Conservation (phyloP, 129 eudicot genomes). For the sunflower (Helianthus annuus) region DNA sequence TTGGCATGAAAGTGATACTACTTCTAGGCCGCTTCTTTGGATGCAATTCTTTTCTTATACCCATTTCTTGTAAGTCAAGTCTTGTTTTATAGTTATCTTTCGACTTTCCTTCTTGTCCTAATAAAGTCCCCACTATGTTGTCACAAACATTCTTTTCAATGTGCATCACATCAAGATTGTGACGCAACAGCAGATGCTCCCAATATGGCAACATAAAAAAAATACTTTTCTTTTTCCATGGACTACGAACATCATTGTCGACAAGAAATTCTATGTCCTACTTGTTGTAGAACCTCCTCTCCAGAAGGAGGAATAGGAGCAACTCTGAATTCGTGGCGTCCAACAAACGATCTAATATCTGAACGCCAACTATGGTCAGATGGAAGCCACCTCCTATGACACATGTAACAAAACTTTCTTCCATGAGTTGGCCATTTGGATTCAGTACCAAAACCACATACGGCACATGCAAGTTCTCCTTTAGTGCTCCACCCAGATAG, state of each 20-base stretch:
- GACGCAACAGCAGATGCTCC: conserved; percentile 2
- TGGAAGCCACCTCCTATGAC: no score
- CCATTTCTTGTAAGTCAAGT: neutral
- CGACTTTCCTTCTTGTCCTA: conserved; percentile 1
- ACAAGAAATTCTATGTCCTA: neutral
- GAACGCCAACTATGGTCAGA: no score
- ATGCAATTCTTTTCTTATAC: neutral
- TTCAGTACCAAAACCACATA: no score
- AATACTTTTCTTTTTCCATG: no score
- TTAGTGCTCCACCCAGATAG: no score
- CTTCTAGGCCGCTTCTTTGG: neutral
- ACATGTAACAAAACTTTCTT: no score
- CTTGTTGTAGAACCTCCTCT: conserved; percentile 3
- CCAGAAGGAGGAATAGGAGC: neutral
- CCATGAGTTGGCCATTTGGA: no score
- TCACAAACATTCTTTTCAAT: conserved; percentile 5
- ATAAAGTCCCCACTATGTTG: neutral
- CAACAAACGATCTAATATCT: no score
- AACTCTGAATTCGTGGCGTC: neutral
- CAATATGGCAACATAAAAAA: conserved; percentile 2
- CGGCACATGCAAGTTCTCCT: no score
- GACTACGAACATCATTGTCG: neutral
- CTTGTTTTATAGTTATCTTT: conserved; percentile 6
- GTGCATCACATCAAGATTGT: neutral
- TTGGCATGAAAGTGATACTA: neutral